Conservation (phyloP, 1,139 yeast genomes). For the Zhuliangozyma blackwelliae region DNA sequence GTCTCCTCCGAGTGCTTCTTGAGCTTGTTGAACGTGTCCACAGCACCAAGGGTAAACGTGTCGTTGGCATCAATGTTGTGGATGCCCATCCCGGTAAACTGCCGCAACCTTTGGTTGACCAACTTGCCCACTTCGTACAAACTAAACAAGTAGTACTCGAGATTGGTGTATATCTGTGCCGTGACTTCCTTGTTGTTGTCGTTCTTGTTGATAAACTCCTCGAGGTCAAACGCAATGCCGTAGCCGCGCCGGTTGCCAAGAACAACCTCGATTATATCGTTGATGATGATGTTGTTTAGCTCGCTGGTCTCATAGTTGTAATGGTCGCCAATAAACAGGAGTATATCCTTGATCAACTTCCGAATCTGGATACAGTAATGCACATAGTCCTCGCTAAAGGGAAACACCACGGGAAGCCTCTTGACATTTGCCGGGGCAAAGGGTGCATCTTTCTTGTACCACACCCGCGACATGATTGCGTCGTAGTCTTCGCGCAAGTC, state of each 20-base stretch:
- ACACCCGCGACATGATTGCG: constrained; percentile 58
- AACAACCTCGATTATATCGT: constrained; percentile 64
- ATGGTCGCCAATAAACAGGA: constrained; percentile 61
- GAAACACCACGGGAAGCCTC: constrained; percentile 66
- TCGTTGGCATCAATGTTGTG: constrained; percentile 38
- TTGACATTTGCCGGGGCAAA: constrained; percentile 35
- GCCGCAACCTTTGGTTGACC: constrained; percentile 36
- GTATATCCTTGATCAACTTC: constrained; percentile 51
- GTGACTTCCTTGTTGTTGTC: constrained; percentile 83
- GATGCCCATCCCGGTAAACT: constrained; percentile 54
- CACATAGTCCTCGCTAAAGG: constrained; percentile 86
- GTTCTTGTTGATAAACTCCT: constrained; percentile 53
- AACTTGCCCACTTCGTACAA: constrained; percentile 52
- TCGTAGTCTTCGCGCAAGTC: constrained; percentile 58
- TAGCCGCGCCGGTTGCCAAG: constrained; percentile 47
- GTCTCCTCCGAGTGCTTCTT: constrained; percentile 76
- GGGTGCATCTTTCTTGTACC: constrained; percentile 59
- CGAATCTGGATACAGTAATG: constrained; percentile 76
- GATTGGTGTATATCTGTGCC: constrained; percentile 81
- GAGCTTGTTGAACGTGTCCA: constrained; percentile 52
- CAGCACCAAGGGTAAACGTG: constrained; percentile 38
- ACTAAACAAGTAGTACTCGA: constrained; percentile 75
- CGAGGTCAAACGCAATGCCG: constrained; percentile 65
- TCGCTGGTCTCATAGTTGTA: constrained; percentile 49
- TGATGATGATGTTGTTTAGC: constrained; percentile 46